Evolutionary conservation across 2,329 filamentous ascomycete species (phyloP).

Genomic region (Neofusicoccum parvum): DNA sequence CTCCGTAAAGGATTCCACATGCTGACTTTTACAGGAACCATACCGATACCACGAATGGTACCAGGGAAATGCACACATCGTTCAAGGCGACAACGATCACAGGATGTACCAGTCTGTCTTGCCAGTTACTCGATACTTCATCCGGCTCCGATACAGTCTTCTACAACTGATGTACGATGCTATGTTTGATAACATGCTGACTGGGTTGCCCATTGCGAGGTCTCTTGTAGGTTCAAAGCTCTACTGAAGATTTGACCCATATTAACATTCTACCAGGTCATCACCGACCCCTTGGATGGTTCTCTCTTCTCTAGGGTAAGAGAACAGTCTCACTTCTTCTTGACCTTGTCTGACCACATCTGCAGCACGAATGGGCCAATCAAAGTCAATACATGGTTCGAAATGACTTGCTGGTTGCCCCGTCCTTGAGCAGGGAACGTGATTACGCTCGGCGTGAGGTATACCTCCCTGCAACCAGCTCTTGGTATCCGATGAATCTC

Average conservation of each 20-base stretch:
- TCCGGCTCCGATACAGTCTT: constrained; percentile 41
- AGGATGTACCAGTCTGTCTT: constrained; percentile 33
- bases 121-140: constrained; percentile 35
- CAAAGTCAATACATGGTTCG: constrained; percentile 39
- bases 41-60: not conserved
- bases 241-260: too few relatives aligned
- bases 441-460: constrained; percentile 28
- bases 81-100: not conserved
- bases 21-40: not conserved
- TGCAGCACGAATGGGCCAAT: constrained; percentile 22
- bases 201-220: constrained; percentile 42
- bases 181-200: constrained; percentile 44
- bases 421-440: constrained; percentile 27
- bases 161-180: constrained; percentile 44
- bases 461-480: constrained; percentile 37
- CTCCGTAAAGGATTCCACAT: too few relatives aligned
- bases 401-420: constrained; percentile 38
- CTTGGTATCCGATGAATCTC: constrained; percentile 42
- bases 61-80: not conserved
- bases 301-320: constrained; percentile 29
- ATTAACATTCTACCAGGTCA: constrained; percentile 23
- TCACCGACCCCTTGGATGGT: constrained; percentile 33
- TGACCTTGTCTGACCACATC: not conserved
- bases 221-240: constrained; percentile 31
- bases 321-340: too few relatives aligned